Evolutionary conservation across 768 basidiomycete genomes (phyloP).

Genomic region (Lentinula aciculospora): DNA sequence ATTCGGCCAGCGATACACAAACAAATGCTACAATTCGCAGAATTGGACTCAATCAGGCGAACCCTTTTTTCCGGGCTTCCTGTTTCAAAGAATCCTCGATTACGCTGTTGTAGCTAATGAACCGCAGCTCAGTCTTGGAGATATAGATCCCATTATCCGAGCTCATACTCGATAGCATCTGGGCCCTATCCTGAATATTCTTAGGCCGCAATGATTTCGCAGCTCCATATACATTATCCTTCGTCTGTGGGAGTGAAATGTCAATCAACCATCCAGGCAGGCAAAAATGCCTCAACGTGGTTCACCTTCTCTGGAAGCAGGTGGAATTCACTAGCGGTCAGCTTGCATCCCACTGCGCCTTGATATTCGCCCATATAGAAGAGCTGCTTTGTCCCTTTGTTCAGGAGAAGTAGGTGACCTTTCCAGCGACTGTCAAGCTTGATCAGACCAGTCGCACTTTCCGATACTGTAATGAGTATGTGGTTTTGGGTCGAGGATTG

Average conservation of each 20-base stretch:
- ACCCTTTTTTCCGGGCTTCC: not conserved
- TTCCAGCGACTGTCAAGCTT: not conserved
- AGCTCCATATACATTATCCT: not conserved
- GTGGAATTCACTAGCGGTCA: not conserved
- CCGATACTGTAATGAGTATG: not conserved
- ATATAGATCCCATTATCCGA: not conserved
- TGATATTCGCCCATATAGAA: not conserved
- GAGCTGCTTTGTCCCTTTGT: not conserved
- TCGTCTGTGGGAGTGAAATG: not conserved
- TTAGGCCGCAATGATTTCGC: not conserved
- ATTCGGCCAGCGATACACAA: not conserved
- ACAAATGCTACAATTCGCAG: not conserved
- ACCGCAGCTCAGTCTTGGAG: not conserved
- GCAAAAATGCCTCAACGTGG: not conserved
- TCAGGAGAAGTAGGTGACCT: not conserved
- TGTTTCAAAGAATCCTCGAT: not conserved
- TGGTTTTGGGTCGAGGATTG: not conserved
- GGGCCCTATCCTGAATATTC: not conserved
- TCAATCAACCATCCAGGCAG: not conserved
- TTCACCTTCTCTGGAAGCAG: not conserved
- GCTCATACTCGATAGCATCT: not conserved
- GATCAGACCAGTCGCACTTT: not conserved
- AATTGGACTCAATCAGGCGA: not conserved
- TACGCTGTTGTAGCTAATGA: not conserved
- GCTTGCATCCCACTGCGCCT: not conserved